Percentiles rank a stretch among this genome's conserved stretches.
These are phyloP conservation scores for Somion occarium DNA, from an alignment of 1,284 basidiomycete species.

Conservation along the genomic window DNA sequence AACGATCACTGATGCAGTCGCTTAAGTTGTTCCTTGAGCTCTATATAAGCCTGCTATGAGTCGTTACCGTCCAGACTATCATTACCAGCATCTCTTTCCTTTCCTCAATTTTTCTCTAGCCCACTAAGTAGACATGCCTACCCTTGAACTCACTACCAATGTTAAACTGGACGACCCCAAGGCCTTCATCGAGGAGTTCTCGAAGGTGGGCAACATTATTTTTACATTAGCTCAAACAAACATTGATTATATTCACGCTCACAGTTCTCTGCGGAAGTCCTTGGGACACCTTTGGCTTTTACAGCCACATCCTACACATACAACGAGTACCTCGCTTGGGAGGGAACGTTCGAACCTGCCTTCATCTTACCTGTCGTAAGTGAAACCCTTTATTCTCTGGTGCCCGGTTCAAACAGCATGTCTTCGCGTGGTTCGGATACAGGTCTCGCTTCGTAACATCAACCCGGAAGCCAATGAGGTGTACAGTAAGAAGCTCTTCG, in stretches of 20 bases:
- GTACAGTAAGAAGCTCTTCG: constrained; percentile 52
- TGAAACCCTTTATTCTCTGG: constrained; percentile 11
- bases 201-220: constrained; percentile 40
- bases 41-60: too few relatives aligned
- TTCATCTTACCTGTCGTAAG: constrained; percentile 52
- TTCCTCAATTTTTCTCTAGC: too few relatives aligned
- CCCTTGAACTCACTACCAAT: constrained; percentile 54
- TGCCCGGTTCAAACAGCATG: not conserved
- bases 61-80: too few relatives aligned
- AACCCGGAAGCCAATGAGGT: constrained; percentile 40
- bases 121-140: constrained; percentile 46
- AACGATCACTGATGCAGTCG: too few relatives aligned
- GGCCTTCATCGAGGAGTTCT: constrained; percentile 52
- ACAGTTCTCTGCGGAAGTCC: constrained; percentile 43
- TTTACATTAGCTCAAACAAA: too few relatives aligned
- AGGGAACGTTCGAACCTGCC: constrained; percentile 59
- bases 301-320: constrained; percentile 49
- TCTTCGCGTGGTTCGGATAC: not conserved
- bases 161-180: constrained; percentile 48
- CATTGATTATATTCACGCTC: too few relatives aligned
- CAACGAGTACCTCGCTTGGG: constrained; percentile 54
- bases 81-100: too few relatives aligned
- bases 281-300: constrained; percentile 49
- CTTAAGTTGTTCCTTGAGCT: too few relatives aligned
- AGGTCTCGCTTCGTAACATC: constrained; percentile 57